Evolutionary conservation across 176 grass and related monocot species (phyloP), one percentile per base, ranked within the genome.

Genomic region (Hordeum marinum): DNA sequence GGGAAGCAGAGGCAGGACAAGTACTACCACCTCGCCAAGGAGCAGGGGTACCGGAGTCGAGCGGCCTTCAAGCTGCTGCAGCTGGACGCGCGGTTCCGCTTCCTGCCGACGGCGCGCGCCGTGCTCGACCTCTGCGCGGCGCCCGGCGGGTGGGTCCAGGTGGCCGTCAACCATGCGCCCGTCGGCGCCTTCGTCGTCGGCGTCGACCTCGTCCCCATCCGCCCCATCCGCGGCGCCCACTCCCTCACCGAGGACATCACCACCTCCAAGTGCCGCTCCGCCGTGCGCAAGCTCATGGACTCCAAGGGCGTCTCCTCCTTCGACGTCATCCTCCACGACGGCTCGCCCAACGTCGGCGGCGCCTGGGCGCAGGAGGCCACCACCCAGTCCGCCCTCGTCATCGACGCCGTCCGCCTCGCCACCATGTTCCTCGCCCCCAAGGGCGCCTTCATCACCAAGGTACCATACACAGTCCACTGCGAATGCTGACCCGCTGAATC

Each of bases 31-130:
- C 86, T 99, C 40, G 93, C 96, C 17, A 96, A 94, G 88, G 96
- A 99, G 88, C 85, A 93, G 57, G 96, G 96, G 1, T 96, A 96
- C 90, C 91, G 96, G 63, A 96, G 91, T 10, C 75, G 96, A 0
- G 96, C 96, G 37, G 82, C 96, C 4, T 99, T 94, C 88, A 99
- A 99, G 91, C 93, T 99, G 26, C 90, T 99, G 36, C 96, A 98
- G 81, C 96, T 96, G 29, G 96, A 98, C 59, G 87, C 96, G 20
- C 91, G 92, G 29, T 96, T 84, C 83, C 89, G 90, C 12, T 98
- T 98, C 87, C 91, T 98, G 11, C 89, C 96, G 69, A 88, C 85
- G 23, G 93, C 93, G 24, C 96, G 88, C 15, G 83, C 93, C 24
- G 89, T 96, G 48, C 96, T 98, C 71, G 96, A 98, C 48, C 96